Percentiles rank a stretch among this genome's conserved stretches.
phyloP scores from a whole-genome alignment of 768 basidiomycete species.

The Leucocoprinus sp. region DNA sequence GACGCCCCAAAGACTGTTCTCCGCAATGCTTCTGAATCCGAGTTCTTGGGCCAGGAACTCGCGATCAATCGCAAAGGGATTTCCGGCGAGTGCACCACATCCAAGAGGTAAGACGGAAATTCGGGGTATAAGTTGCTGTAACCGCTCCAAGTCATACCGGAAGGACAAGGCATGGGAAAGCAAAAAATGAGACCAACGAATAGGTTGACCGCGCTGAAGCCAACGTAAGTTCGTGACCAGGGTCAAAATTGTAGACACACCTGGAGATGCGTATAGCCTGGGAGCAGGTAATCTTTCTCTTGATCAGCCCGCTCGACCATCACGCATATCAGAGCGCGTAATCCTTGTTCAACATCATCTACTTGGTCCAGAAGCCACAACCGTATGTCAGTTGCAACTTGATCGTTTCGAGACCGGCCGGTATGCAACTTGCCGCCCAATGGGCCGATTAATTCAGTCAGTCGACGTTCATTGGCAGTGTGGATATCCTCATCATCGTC shows the following conservation, averaged over 20 bases:
- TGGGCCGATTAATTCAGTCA: conserved; percentile 88
- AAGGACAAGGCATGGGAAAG: conserved; percentile 94
- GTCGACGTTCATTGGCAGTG: conserved; percentile 92
- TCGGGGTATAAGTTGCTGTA: conserved; percentile 77
- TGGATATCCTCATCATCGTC: conserved; percentile 98
- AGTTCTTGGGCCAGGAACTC: conserved; percentile 89
- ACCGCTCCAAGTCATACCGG: conserved; percentile 78
- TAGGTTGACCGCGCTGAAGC: conserved; percentile 87
- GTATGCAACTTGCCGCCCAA: conserved; percentile 96
- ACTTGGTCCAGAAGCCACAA: conserved; percentile 88
- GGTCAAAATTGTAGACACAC: conserved; percentile 30
- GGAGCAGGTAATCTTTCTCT: conserved; percentile 85
- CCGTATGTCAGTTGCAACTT: conserved; percentile 97
- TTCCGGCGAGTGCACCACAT: conserved; percentile 91
- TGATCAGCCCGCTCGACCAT: conserved; percentile 90
- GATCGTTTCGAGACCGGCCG: conserved; percentile 94
- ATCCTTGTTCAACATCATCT: conserved; percentile 49
- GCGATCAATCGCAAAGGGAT: conserved; percentile 90
- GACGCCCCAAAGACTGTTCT: conserved; percentile 96
- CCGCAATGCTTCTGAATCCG: conserved; percentile 79
- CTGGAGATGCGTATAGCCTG: conserved; percentile 97
- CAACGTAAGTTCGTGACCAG: neutral
- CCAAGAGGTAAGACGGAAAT: conserved; percentile 93
- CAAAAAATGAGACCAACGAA: conserved; percentile 96
- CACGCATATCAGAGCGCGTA: conserved; percentile 77